phyloP scores from a whole-genome alignment of 768 basidiomycete species.

The Russula lepida region DNA sequence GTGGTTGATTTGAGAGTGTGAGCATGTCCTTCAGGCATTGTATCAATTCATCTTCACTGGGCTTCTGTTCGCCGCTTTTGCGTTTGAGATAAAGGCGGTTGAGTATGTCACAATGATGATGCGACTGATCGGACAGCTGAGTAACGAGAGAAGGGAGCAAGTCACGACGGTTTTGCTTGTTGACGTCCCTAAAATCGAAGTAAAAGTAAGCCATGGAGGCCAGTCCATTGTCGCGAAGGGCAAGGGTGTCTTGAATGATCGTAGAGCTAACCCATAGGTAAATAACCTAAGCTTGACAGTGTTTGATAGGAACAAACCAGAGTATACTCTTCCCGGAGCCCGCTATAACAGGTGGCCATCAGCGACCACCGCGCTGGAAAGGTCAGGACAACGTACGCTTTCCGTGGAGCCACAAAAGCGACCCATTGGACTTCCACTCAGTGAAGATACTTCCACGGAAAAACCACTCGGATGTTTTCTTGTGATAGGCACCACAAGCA shows the following conservation, averaged over 20 bases:
- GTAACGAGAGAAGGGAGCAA: background rate
- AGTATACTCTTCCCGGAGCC: conserved; percentile 6
- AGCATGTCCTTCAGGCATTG: conserved; percentile 4
- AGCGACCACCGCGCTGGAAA: background rate
- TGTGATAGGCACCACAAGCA: background rate
- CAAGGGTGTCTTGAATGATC: background rate
- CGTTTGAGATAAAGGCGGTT: background rate
- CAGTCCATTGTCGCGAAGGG: background rate
- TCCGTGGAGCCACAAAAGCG: background rate
- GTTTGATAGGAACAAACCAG: background rate
- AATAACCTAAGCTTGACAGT: background rate
- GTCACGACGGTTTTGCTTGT: background rate
- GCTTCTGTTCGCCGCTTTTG: background rate
- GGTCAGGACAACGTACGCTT: background rate
- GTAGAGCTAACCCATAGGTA: background rate
- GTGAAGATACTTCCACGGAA: background rate
- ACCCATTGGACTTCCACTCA: background rate
- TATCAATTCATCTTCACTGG: background rate
- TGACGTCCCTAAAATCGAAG: background rate
- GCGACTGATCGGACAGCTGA: background rate
- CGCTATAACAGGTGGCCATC: background rate
- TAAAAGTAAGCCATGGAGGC: conserved; percentile 1
- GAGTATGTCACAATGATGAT: background rate
- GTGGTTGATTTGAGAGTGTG: background rate
- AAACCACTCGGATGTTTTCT: background rate